A percentile compares a stretch with the other conserved stretches of the same genome.
Evolutionary conservation across 169 alveolate species (phyloP).

Genomic region (Plasmodium vinckei): DNA sequence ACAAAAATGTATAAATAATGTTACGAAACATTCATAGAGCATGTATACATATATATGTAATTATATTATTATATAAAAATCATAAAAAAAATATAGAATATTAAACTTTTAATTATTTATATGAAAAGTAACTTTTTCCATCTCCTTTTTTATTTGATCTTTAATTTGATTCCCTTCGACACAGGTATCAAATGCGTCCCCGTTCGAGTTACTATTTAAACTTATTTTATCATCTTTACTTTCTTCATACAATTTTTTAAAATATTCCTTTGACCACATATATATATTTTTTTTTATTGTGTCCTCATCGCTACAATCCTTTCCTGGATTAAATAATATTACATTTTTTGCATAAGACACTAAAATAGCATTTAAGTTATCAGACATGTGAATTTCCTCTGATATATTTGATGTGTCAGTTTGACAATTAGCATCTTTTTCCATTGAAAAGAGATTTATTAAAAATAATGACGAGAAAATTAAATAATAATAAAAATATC

Average conservation of each 20-base stretch:
- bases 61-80: too few relatives aligned
- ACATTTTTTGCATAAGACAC: slow-evolving; percentile 55
- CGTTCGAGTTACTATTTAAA: neutral
- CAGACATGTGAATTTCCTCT: slow-evolving; percentile 57
- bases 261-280: slow-evolving; percentile 71
- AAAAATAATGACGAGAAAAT: neutral
- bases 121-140: slow-evolving; percentile 52
- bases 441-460: slow-evolving; percentile 19
- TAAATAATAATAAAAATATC: neutral
- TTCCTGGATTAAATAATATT: slow-evolving; percentile 38
- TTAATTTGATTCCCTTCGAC: slow-evolving; percentile 12
- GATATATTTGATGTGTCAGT: slow-evolving; percentile 29
- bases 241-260: slow-evolving; percentile 51
- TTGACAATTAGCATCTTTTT: slow-evolving; percentile 60
- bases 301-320: slow-evolving; percentile 16
- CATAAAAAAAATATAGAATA: too few relatives aligned
- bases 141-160: slow-evolving; percentile 62
- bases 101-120: neutral
- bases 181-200: slow-evolving; percentile 6
- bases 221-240: slow-evolving; percentile 8
- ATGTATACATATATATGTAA: too few relatives aligned
- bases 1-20: too few relatives aligned
- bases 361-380: slow-evolving; percentile 33
- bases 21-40: too few relatives aligned
- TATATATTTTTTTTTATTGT: slow-evolving; percentile 34